These are phyloP conservation scores for Phytophthora cryptogea DNA, from an alignment of 352 stramenopile species.

Conservation along the genomic window DNA sequence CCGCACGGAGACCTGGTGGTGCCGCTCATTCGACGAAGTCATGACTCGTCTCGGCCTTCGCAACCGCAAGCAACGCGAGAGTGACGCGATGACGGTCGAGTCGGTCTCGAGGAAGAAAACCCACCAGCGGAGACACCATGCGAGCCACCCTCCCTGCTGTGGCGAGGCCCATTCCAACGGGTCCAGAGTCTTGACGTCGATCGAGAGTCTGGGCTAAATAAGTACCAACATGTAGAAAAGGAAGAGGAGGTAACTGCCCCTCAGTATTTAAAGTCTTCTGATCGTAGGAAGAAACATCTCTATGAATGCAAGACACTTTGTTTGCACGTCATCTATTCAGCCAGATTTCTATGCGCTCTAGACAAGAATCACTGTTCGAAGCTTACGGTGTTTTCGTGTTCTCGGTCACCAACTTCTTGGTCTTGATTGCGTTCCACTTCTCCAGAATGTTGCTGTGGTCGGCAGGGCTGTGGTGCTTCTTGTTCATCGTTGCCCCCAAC, in stretches of 20 bases:
- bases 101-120: conserved; percentile 12
- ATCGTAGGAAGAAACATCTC: conserved; percentile 19
- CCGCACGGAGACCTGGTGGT: conserved; percentile 88
- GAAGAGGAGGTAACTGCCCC: not conserved
- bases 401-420: conserved; percentile 16
- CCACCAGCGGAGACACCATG: conserved; percentile 20
- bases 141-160: conserved; percentile 20
- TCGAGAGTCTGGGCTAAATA: conserved; percentile 30
- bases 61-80: conserved; percentile 13
- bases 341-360: not conserved
- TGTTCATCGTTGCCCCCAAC: conserved; percentile 25
- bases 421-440: conserved; percentile 23
- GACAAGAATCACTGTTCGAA: not conserved
- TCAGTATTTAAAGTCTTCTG: conserved; percentile 34
- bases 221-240: conserved; percentile 16
- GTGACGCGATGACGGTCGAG: conserved; percentile 12
- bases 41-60: conserved; percentile 46
- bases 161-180: conserved; percentile 21
- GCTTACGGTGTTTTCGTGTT: not conserved
- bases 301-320: conserved; percentile 8
- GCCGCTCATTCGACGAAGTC: conserved; percentile 78
- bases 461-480: conserved; percentile 16
- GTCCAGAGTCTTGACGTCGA: conserved; percentile 22
- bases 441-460: conserved; percentile 26
- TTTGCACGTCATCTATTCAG: not conserved